A percentile compares a stretch with the other conserved stretches of the same genome.
These are phyloP conservation scores for Aspergillus alliaceus DNA, from an alignment of 2,329 filamentous ascomycete genomes.

Conservation along the genomic window DNA sequence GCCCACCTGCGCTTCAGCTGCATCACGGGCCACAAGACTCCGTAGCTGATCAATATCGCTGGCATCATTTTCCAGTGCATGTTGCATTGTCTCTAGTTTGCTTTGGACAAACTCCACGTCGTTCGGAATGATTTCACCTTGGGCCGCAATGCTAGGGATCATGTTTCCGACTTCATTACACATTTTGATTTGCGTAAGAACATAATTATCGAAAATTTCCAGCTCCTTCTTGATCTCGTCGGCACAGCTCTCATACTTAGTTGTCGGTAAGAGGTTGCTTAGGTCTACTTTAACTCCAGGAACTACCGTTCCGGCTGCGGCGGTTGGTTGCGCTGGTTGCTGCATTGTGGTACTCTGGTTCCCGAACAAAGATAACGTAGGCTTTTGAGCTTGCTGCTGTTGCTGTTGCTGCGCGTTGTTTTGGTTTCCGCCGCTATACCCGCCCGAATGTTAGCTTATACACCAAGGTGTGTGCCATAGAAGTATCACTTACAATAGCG, in stretches of 20 bases:
- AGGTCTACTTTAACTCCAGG: conserved; percentile 78
- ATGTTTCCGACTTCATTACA: conserved; percentile 76
- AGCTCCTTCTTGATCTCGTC: conserved; percentile 79
- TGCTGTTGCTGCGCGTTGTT: conserved; percentile 30
- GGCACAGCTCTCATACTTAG: conserved; percentile 86
- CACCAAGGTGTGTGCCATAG: not conserved
- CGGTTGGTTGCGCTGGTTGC: conserved; percentile 34
- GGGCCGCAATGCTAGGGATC: conserved; percentile 61
- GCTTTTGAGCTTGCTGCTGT: conserved; percentile 51
- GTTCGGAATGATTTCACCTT: conserved; percentile 63
- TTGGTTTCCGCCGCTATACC: conserved; percentile 23
- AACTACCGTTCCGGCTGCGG: conserved; percentile 42
- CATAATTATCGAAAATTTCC: conserved; percentile 73
- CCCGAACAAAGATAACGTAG: conserved; percentile 41
- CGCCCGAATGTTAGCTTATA: not conserved
- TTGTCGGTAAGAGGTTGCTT: conserved; percentile 77
- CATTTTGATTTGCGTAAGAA: conserved; percentile 72
- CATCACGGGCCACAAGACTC: conserved; percentile 62
- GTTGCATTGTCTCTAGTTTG: conserved; percentile 63
- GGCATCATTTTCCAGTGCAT: conserved; percentile 63
- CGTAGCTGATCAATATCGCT: conserved; percentile 59
- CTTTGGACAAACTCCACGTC: conserved; percentile 65
- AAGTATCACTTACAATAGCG: conserved; percentile 35
- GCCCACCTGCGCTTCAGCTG: conserved; percentile 67
- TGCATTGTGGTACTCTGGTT: conserved; percentile 31